Evolutionary conservation across 108 stramenopile species (phyloP), one percentile per base, ranked within the genome.

Genomic region (Skeletonema menzelii): DNA sequence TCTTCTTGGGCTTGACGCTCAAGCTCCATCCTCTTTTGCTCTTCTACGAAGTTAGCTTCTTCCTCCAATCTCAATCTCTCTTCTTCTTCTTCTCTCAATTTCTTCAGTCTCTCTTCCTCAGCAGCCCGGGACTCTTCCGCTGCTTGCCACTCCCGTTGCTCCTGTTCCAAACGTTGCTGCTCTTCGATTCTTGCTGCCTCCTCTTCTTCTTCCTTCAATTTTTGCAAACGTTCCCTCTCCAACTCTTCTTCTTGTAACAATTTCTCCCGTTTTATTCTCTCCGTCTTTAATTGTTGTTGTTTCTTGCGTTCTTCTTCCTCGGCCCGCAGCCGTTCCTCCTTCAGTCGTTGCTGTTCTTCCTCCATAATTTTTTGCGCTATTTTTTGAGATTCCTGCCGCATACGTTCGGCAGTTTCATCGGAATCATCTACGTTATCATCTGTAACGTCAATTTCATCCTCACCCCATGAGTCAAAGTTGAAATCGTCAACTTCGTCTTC

Each of bases 1-100:
- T 63, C 47, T 55, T 63, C 63, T 40, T 12, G 47, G 10, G 65
- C 56, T n/a, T 59, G 11, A 12, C 71, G 53, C 71, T 68, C 71
- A 22, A 59, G 47, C 71, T 72, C 71, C 12, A 67, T 1, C 10
- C 34, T 35, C 35, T 60, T 57, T 27, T 53, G 35, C 35, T 5
- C 68, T 8, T 69, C 70, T 4, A 42, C 17, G 14, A 20, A 19
- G 4, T 34, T 62, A 2, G 37, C 47, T 57, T 67, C 71, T 28
- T 30, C 58, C 20, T 30, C 35, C 13, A 59, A n/a, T 59, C 69
- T 59, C 27, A 38, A 49, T 42, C 59, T 60, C n/a, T 17, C 59
- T 35, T 60, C 34, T 60, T 60, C 58, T 19, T 59, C 59, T 60
- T 31, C 59, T 60, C 19, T 31, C 8, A 60, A 20, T 20, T 20